Evolutionary conservation across 768 basidiomycete species (phyloP).

Genomic region (Amanita subjunquillea): DNA sequence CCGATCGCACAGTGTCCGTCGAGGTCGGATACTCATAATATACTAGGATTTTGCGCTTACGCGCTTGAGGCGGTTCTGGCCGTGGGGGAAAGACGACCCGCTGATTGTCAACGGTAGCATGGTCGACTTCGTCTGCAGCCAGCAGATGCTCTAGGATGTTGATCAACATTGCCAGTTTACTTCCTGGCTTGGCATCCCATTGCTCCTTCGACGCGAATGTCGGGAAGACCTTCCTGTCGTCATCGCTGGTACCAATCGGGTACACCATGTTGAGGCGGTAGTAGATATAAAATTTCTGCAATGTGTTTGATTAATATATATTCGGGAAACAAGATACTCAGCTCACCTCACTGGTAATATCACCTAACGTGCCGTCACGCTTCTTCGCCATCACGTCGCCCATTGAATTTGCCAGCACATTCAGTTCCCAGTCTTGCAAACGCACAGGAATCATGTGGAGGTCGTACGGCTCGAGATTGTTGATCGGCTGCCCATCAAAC

Average conservation of each 20-base stretch:
- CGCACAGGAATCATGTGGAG: too few species aligned
- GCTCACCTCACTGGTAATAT: not conserved
- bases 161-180: not conserved
- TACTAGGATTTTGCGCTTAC: not conserved
- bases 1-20: not conserved
- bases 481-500: not conserved
- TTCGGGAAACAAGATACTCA: not conserved
- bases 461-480: not conserved
- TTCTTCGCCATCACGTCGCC: not conserved
- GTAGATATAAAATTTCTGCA: not conserved
- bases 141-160: not conserved
- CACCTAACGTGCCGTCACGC: not conserved
- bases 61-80: not conserved
- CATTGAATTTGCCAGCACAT: not conserved
- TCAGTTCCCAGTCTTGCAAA: not conserved
- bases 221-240: not conserved
- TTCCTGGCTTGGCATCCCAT: not conserved
- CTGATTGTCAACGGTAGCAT: not conserved
- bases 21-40: not conserved
- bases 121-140: not conserved
- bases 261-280: not conserved
- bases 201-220: not conserved
- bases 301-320: too few species aligned
- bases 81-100: not conserved
- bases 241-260: not conserved